Evolutionary conservation across 2,329 filamentous ascomycete species (phyloP), one percentile per base, ranked within the genome.

Genomic region (Gremmenia infestans): DNA sequence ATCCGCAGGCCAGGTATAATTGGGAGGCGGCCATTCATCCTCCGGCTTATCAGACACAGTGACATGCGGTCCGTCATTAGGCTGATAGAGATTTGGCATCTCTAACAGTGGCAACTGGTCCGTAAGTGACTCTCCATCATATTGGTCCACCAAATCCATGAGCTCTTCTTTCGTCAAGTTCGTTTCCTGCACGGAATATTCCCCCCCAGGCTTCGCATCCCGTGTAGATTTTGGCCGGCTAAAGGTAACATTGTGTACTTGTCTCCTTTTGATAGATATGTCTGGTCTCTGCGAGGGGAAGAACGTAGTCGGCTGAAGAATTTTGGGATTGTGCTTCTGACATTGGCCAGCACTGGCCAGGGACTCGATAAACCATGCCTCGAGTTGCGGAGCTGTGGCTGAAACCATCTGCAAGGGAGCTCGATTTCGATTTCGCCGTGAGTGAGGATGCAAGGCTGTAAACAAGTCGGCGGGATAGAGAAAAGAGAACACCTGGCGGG

Each of bases 71-170:
- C 74, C 77, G 53, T 80, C 74, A 1, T 78, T 68, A 7, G 72
- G 72, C 8, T 81, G 81, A 63, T 82, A 83, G 14, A 78, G 75
- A 8, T 57, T 62, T 0, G 81, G 81, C 56, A 83, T 79, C 23
- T 73, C 73, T 48, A 81, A 66, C 46, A 76, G 75, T 36, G 78
- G 71, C 43, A 84, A 70, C 58, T 83, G 76, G 28, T 83, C 79
- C 14, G 83, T 76, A 11, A 80, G 77, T 5, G 73, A 73, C 17
- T 72, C 72, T 48, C 74, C 74, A 45, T 74, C 72, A 43, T 78
- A 78, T 19, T 77, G 73, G 43, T 78, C 76, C 46, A 87, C 76
- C 48, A 84, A 71, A 0, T 72, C 73, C 55, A 85, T 72, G 28
- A 86, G 74, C 49, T 81, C 74, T 23, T 78, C 65, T 63, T 74